phyloP scores from a whole-genome alignment of 1,284 basidiomycete genomes.

The Boletus semigastroideus region DNA sequence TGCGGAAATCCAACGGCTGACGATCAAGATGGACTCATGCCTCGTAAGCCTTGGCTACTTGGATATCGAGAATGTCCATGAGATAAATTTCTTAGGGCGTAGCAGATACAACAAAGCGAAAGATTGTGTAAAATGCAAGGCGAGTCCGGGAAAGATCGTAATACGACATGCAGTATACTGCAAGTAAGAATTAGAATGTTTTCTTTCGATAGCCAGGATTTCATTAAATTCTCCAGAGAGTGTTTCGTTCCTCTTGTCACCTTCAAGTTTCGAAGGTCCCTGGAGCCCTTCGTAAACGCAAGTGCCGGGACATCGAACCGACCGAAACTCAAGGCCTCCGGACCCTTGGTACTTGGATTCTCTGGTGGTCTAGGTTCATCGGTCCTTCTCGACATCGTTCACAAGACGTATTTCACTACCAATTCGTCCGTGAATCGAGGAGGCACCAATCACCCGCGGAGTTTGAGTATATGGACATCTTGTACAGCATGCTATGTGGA shows the following conservation, averaged over 20 bases:
- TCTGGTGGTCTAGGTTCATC: conserved; percentile 77
- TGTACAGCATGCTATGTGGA: conserved; percentile 71
- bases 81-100: conserved; percentile 42
- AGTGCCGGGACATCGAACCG: conserved; percentile 39
- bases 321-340: conserved; percentile 59
- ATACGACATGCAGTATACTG: conserved; percentile 80
- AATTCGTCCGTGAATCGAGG: conserved; percentile 36
- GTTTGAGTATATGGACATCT: conserved; percentile 60
- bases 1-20: conserved; percentile 64
- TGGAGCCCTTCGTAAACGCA: conserved; percentile 65
- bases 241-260: conserved; percentile 66
- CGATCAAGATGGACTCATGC: conserved; percentile 60
- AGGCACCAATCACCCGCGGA: conserved; percentile 66
- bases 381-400: conserved; percentile 66
- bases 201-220: not conserved
- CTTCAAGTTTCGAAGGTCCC: conserved; percentile 60
- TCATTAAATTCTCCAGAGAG: conserved; percentile 40
- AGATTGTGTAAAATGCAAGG: conserved; percentile 71
- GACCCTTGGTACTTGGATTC: conserved; percentile 64
- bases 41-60: conserved; percentile 43
- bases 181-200: conserved; percentile 51
- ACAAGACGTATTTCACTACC: conserved; percentile 56
- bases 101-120: conserved; percentile 64
- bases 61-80: not conserved
- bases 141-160: conserved; percentile 60